These are phyloP conservation scores for Bonnemaisonia californica DNA, from an alignment of 31 red algal genomes.

Conservation along the genomic window DNA sequence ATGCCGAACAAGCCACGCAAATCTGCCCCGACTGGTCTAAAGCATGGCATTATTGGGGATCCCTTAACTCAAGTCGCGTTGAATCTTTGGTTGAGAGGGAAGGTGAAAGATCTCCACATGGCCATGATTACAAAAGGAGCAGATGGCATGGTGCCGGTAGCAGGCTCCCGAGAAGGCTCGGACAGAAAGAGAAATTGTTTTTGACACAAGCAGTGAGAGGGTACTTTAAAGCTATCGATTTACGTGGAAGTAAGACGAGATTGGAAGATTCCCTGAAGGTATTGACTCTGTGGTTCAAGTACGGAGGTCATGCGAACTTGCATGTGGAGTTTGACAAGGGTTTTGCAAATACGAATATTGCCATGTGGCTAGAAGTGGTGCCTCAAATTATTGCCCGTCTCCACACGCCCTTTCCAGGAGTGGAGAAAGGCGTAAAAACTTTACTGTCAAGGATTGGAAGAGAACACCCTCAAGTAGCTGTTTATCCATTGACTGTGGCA, in stretches of 20 bases:
- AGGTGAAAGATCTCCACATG: background rate
- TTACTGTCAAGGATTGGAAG: conserved; percentile 89
- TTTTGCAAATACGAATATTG: conserved; percentile 76
- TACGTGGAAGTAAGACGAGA: conserved; percentile 66
- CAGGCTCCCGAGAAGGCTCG: background rate
- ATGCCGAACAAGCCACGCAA: conserved; percentile 64
- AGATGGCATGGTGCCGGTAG: conserved; percentile 8
- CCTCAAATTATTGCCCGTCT: conserved; percentile 98
- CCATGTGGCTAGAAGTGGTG: conserved; percentile 95
- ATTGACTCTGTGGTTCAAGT: conserved; percentile 97
- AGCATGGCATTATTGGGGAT: conserved; percentile 86
- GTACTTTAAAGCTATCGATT: conserved; percentile 88
- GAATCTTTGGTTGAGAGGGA: conserved; percentile 5
- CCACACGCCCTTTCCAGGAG: conserved; percentile 68
- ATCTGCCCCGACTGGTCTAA: conserved; percentile 80
- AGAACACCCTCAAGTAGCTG: conserved; percentile 94
- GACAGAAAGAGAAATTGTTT: conserved; percentile 42
- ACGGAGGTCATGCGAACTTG: conserved; percentile 73
- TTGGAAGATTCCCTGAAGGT: conserved; percentile 86
- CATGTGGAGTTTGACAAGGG: conserved; percentile 66
- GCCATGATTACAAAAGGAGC: background rate
- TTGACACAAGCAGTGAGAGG: conserved; percentile 53
- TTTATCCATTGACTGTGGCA: conserved; percentile 95
- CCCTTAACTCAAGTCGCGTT: conserved; percentile 44
- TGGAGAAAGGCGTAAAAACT: conserved; percentile 73